A percentile compares a stretch with the other conserved stretches of the same genome.
Evolutionary conservation across 108 stramenopile genomes (phyloP).

Genomic region (Cyclotella atomus): DNA sequence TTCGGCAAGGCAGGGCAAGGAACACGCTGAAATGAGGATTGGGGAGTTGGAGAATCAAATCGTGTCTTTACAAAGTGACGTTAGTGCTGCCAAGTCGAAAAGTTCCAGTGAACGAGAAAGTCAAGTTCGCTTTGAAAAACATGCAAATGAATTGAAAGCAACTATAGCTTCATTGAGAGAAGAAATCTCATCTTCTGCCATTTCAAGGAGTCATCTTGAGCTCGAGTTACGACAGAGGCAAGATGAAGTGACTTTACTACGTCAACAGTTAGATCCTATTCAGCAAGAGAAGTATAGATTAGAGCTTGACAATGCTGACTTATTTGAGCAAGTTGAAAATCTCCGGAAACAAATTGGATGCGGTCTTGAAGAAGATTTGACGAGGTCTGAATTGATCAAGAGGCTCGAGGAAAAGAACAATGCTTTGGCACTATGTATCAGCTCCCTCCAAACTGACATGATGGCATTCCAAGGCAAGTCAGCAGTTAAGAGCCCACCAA

Average conservation of each 20-base stretch:
- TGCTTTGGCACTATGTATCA: slow-evolving; percentile 16
- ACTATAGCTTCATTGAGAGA: slow-evolving; percentile 25
- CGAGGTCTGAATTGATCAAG: neutral
- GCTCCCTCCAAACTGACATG: slow-evolving; percentile 20
- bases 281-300: slow-evolving; percentile 38
- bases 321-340: slow-evolving; percentile 28
- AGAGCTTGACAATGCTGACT: slow-evolving; percentile 27
- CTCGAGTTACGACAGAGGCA: slow-evolving; percentile 27
- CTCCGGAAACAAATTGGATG: neutral
- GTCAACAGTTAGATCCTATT: slow-evolving; percentile 23
- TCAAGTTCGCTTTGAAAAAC: slow-evolving; percentile 14
- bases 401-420: slow-evolving; percentile 26
- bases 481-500: too few species aligned
- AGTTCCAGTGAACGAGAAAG: slow-evolving; percentile 11
- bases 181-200: slow-evolving; percentile 38
- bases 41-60: slow-evolving; percentile 28
- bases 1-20: slow-evolving; percentile 9
- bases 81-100: neutral
- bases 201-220: slow-evolving; percentile 30
- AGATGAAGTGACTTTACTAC: slow-evolving; percentile 13
- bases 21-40: slow-evolving; percentile 26
- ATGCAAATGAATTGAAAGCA: slow-evolving; percentile 22
- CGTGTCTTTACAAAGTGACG: slow-evolving; percentile 8
- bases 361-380: neutral
- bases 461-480: slow-evolving; percentile 3